Evolutionary conservation across 1,284 basidiomycete species (phyloP), one percentile per base, ranked within the genome.

Genomic region (Puccinia triticina): DNA sequence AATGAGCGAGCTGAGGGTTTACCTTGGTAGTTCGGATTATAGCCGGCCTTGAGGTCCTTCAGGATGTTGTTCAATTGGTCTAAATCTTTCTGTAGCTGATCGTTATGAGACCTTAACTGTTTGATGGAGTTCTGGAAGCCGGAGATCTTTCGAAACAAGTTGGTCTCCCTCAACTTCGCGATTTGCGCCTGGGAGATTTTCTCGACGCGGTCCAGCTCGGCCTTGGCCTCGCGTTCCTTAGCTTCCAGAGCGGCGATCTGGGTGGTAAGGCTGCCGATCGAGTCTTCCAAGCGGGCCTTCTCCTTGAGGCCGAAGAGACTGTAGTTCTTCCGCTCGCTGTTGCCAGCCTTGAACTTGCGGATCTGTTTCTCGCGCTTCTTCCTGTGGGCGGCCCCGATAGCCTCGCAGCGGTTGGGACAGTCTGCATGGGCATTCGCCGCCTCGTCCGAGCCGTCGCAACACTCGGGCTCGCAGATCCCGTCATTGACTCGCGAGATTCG

Each of bases 401-500:
- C 90, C 71, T 90, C 90, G 86, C 96, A 99, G 7, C 88, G 88
- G 87, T 98, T 92, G 29, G 90, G 89, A 86, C 96, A 99, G 16
- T 92, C 89, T 5, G 85, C 77, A 64, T 82, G 71, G 74, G 87
- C 87, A 32, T 94, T 94, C 11, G 90, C 86, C 5, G 88, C 89
- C 87, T 99, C 96, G 87, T 99, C 96, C 0, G 94, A 94, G n/a
- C 97, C 97, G 86, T 99, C 96, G 87, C 96, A 99, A 87, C 97
- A 99, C 86, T 95, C 92, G 1, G 91, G 90, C 86, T 99, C 96
- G 87, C 96, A 99, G 53, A 98, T 89, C 1, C 96, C 96, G 86
- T 99, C 96, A 83, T 92, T 92, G n/a, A 99, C 95, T 83, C 94
- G 90, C 34, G 93, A 93, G 81, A 92, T 91, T 18, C 91, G 90